These are phyloP conservation scores for Osmanthus fragrans DNA, from an alignment of 257 asterid genomes.

Conservation along the genomic window DNA sequence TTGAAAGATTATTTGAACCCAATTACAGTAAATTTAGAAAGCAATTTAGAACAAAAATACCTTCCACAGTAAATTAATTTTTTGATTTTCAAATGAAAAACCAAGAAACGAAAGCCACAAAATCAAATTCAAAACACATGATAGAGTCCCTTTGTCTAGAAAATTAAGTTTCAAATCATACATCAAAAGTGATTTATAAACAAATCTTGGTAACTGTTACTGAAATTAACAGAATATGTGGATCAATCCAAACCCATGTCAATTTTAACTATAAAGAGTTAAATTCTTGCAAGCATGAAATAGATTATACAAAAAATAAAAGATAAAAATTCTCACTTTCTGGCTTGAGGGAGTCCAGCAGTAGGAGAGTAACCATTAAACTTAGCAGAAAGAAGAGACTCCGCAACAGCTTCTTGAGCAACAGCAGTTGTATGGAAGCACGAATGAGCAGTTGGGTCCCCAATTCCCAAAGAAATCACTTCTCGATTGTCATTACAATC, in stretches of 20 bases:
- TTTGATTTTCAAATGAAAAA: too few species aligned
- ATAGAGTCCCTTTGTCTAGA: not conserved
- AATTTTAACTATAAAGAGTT: constrained; percentile 8
- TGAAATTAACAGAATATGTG: too few species aligned
- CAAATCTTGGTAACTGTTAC: not conserved
- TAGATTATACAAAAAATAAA: not conserved
- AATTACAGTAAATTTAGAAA: not conserved
- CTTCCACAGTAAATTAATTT: not conserved
- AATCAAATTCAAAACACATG: not conserved
- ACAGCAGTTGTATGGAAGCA: constrained; percentile 58
- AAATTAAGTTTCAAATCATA: not conserved
- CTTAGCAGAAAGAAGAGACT: constrained; percentile 54
- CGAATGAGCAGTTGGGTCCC: constrained; percentile 79
- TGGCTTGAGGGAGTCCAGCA: constrained; percentile 78
- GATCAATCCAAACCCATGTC: not conserved
- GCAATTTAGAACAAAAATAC: not conserved
- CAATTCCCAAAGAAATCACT: constrained; percentile 75
- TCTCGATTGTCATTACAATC: constrained; percentile 28
- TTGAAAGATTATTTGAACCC: too few species aligned
- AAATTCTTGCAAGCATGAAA: constrained; percentile 11
- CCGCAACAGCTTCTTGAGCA: constrained; percentile 61
- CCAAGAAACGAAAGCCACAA: not conserved
- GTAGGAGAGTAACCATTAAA: constrained; percentile 89
- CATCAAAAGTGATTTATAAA: not conserved
- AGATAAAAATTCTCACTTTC: constrained; percentile 26